Evolutionary conservation across 129 eudicot genomes (phyloP), one percentile per base, ranked within the genome.

Genomic region (Helianthus annuus): DNA sequence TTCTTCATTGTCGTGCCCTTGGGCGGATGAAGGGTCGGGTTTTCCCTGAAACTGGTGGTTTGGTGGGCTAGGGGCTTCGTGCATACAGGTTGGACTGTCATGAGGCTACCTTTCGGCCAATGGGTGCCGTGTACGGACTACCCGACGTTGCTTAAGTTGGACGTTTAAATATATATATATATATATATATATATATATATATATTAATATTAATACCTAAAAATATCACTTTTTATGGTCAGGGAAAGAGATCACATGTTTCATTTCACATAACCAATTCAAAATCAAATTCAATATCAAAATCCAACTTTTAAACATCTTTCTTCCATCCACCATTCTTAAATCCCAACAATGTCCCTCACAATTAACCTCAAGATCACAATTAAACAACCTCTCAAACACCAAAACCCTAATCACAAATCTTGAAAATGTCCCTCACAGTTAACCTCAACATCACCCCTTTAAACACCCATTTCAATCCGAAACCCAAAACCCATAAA

Each of bases 381-480:
- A 32, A 32, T 32, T 32, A 32, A 32, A 32, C 36, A 32, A 32
- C 36, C 36, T 32, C 36, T 32, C 36, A 32, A 32, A 32, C 81
- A 10, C 48, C 70, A 74, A 78, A 48, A 58, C 62, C 62, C 83
- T 61, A 70, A 55, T 45, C 36, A n/a, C 58, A 56, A 48, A 53
- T 64, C 72, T 44, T 61, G 48, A 84, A 71, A 79, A 91, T 91
- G 97, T 88, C 95, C 44, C 80, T 84, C 32, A 82, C 96, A 45
- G 57, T 88, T 78, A 91, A 68, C 64, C 87, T 88, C 17, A 81
- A 81, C 51, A 59, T 56, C 68, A 12, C 81, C 6, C 22, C 81
- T 19, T 39, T 76, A 60, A 52, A 16, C 64, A 17, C 88, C 39
- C 80, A 73, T 68, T 75, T 72, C 82, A 80, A 77, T 72, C 69